These are phyloP conservation scores for Penicillium macrosclerotiorum DNA, from an alignment of 495 filamentous ascomycete genomes.

Conservation along the genomic window DNA sequence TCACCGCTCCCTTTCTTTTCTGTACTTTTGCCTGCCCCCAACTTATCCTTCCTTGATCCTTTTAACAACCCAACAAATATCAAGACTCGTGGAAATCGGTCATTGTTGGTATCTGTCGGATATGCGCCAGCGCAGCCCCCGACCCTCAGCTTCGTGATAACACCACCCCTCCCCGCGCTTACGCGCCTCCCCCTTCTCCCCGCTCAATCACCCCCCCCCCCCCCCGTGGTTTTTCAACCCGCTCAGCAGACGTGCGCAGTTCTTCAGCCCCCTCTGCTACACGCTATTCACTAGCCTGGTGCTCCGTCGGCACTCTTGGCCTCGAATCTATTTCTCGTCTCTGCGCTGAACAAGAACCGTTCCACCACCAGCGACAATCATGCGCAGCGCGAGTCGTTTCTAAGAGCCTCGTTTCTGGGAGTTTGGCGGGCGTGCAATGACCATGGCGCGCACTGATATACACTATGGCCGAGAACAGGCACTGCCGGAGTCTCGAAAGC, in stretches of 20 bases:
- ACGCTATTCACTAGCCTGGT: no score
- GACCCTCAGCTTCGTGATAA: slow-evolving; percentile 13
- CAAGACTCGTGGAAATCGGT: background rate
- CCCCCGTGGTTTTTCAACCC: background rate
- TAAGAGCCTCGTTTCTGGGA: slow-evolving; percentile 10
- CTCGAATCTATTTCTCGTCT: background rate
- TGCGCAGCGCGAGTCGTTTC: slow-evolving; percentile 14
- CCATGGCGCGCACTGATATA: slow-evolving; percentile 26
- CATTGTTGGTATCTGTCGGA: slow-evolving; percentile 8
- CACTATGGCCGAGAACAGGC: slow-evolving; percentile 19
- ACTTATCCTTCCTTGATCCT: background rate
- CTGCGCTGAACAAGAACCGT: background rate
- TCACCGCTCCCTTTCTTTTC: slow-evolving; percentile 12
- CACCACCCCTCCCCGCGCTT: slow-evolving; percentile 12
- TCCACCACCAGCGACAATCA: slow-evolving; percentile 9
- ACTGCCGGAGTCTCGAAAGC: slow-evolving; percentile 12
- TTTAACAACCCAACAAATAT: background rate
- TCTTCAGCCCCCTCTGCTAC: background rate
- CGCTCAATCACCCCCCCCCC: background rate
- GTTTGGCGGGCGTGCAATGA: slow-evolving; percentile 8
- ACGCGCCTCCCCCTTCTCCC: slow-evolving; percentile 5
- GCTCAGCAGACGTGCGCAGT: background rate
- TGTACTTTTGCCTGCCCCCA: background rate
- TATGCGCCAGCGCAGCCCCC: slow-evolving; percentile 12
- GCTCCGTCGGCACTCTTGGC: no score